Percentiles rank a stretch among this genome's conserved stretches.
Evolutionary conservation across 352 stramenopile species (phyloP).

Genomic region (Poterioochromonas sp.): DNA sequence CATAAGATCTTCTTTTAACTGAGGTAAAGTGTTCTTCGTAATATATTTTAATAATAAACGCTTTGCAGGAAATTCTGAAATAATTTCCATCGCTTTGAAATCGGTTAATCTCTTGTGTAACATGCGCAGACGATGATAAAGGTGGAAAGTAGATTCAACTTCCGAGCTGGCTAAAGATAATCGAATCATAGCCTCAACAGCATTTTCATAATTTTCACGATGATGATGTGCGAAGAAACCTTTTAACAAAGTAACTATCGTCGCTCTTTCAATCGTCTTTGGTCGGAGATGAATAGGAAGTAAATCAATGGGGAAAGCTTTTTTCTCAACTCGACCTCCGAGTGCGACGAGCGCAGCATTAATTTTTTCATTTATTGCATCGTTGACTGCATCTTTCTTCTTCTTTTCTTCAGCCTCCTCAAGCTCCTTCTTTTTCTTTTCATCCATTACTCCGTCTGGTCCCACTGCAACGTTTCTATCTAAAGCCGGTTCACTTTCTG

Average conservation of each 20-base stretch:
- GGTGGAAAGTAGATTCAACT: slow-evolving; percentile 40
- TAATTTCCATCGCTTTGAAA: slow-evolving; percentile 69
- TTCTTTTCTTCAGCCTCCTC: not conserved
- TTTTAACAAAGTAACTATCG: no score
- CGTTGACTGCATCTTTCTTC: not conserved
- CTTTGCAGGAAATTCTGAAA: slow-evolving; percentile 78
- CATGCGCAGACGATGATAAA: slow-evolving; percentile 42
- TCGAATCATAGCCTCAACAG: slow-evolving; percentile 35
- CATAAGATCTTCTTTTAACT: not conserved
- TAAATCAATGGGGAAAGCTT: no score
- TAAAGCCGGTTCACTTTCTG: no score
- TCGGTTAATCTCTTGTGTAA: slow-evolving; percentile 49
- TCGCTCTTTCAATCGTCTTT: no score
- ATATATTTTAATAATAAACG: slow-evolving; percentile 69
- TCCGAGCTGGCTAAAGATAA: slow-evolving; percentile 54
- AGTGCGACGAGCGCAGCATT: not conserved
- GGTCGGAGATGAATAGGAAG: no score
- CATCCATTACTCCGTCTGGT: not conserved
- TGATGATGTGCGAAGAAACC: not conserved
- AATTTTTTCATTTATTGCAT: not conserved
- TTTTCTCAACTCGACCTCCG: not conserved
- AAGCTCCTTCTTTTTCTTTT: no score
- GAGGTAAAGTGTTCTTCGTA: not conserved
- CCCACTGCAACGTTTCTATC: no score
- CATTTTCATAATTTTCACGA: not conserved